A percentile compares a stretch with the other conserved stretches of the same genome.
Conservation (phyloP, 202 grass and related monocot species). For the Elaeis oleifera region DNA sequence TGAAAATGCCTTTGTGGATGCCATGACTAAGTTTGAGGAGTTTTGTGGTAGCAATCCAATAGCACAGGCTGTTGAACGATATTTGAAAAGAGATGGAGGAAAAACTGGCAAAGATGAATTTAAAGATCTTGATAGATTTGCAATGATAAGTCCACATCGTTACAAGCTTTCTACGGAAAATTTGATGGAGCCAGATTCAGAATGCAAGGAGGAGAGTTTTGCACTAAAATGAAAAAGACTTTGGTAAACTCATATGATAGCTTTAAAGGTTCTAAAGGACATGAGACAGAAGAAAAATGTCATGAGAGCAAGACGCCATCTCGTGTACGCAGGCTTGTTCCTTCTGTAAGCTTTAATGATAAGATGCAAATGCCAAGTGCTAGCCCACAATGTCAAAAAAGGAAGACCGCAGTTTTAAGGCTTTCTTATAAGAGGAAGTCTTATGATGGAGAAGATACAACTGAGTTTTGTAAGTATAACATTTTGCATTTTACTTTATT, state of each 20-base stretch:
- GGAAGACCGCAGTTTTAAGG: slow-evolving; percentile 66
- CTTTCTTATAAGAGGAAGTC: slow-evolving; percentile 87
- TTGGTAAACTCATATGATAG: slow-evolving; percentile 40
- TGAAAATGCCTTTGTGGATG: slow-evolving; percentile 43
- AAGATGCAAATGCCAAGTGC: slow-evolving; percentile 33
- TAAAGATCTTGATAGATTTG: slow-evolving; percentile 6
- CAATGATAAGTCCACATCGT: not conserved
- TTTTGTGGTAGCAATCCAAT: slow-evolving; percentile 41
- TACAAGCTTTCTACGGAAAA: slow-evolving; percentile 25
- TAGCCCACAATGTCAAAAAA: slow-evolving; percentile 45
- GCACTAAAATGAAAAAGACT: slow-evolving; percentile 25
- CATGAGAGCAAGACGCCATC: slow-evolving; percentile 45
- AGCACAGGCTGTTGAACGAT: slow-evolving; percentile 54
- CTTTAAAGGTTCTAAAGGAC: slow-evolving; percentile 45
- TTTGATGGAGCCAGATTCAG: slow-evolving; percentile 42
- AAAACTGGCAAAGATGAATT: slow-evolving; percentile 15
- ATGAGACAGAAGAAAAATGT: slow-evolving; percentile 40
- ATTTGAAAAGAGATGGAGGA: slow-evolving; percentile 59
- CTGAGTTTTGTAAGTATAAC: slow-evolving; percentile 45
- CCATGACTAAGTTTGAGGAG: slow-evolving; percentile 46
- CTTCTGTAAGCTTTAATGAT: slow-evolving; percentile 77
- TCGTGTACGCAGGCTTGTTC: slow-evolving; percentile 42
- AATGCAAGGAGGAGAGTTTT: slow-evolving; percentile 37
- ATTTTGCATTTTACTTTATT: slow-evolving; percentile 9
- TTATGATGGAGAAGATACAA: slow-evolving; percentile 42